A percentile compares a stretch with the other conserved stretches of the same genome.
These are phyloP conservation scores for Venturia pyrina DNA, from an alignment of 2,329 filamentous ascomycete genomes.

Conservation along the genomic window DNA sequence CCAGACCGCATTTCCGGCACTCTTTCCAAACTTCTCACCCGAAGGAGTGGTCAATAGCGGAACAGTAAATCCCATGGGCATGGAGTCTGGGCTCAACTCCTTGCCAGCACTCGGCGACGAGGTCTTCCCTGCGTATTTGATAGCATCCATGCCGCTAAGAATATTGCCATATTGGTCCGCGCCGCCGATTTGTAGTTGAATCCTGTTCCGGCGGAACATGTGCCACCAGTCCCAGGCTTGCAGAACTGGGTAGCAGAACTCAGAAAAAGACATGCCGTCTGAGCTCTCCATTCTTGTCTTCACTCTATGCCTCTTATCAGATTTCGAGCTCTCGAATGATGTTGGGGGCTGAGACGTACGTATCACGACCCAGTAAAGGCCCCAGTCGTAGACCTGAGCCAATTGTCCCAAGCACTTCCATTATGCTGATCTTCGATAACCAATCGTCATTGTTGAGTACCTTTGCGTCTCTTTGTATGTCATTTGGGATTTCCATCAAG, in stretches of 20 bases:
- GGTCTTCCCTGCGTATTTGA: conserved; percentile 48
- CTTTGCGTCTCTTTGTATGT: conserved; percentile 57
- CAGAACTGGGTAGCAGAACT: conserved; percentile 86
- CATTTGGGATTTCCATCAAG: conserved; percentile 42
- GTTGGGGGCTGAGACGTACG: conserved; percentile 45
- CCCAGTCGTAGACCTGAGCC: conserved; percentile 69
- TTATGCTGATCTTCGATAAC: conserved; percentile 61
- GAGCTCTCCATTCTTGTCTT: conserved; percentile 70
- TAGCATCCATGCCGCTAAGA: conserved; percentile 72
- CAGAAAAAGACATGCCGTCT: conserved; percentile 87
- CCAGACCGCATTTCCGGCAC: conserved; percentile 88
- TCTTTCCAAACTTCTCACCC: conserved; percentile 91
- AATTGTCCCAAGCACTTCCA: conserved; percentile 65
- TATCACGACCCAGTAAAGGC: conserved; percentile 79
- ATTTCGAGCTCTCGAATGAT: conserved; percentile 16
- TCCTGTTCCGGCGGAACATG: conserved; percentile 55
- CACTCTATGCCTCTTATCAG: conserved; percentile 40
- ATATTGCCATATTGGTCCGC: conserved; percentile 98
- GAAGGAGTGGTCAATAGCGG: conserved; percentile 78
- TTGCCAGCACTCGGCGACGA: not conserved
- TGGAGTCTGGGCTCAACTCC: conserved; percentile 9
- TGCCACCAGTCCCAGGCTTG: conserved; percentile 97
- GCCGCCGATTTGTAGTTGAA: conserved; percentile 85
- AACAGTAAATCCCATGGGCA: conserved; percentile 78
- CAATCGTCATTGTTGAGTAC: conserved; percentile 76